A percentile compares a stretch with the other conserved stretches of the same genome.
phyloP scores from a whole-genome alignment of 139 green algal species.

The Coelastrella sp. region DNA sequence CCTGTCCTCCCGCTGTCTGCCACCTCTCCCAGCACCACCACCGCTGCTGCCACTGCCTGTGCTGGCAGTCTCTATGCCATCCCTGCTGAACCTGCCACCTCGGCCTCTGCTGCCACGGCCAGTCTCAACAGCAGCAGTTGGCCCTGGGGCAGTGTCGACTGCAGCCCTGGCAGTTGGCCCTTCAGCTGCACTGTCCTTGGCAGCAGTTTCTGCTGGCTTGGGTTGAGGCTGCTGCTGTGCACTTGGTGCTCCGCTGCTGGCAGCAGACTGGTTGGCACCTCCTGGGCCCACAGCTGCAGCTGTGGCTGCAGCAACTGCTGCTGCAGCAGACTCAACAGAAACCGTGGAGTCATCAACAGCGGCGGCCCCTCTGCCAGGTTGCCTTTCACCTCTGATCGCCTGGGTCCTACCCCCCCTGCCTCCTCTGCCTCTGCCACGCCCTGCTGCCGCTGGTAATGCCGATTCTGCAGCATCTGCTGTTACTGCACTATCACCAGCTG shows the following conservation, averaged over 20 bases:
- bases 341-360: not conserved
- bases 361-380: not conserved
- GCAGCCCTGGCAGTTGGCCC: not conserved
- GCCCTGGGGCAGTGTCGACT: not conserved
- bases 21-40: not conserved
- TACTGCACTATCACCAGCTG: not conserved
- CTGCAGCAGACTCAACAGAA: conserved; percentile 11
- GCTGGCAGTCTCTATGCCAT: conserved; percentile 11
- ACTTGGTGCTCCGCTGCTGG: not conserved
- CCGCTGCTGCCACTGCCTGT: conserved; percentile 30
- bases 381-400: not conserved
- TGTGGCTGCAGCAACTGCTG: not conserved
- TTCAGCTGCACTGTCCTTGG: not conserved
- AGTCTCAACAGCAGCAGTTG: not conserved
- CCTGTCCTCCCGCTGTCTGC: not conserved
- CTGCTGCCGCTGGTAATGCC: not conserved
- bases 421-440: not conserved
- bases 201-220: not conserved
- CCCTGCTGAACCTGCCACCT: conserved; percentile 1
- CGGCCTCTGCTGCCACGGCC: not conserved
- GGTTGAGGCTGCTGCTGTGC: not conserved
- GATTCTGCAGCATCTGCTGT: not conserved
- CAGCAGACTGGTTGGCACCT: too few species aligned
- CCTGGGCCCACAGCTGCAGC: not conserved
- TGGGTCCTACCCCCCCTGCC: conserved; percentile 4